Base-by-base conservation (phyloP, 768 basidiomycete species). In the Cubamyces sp. region DNA sequence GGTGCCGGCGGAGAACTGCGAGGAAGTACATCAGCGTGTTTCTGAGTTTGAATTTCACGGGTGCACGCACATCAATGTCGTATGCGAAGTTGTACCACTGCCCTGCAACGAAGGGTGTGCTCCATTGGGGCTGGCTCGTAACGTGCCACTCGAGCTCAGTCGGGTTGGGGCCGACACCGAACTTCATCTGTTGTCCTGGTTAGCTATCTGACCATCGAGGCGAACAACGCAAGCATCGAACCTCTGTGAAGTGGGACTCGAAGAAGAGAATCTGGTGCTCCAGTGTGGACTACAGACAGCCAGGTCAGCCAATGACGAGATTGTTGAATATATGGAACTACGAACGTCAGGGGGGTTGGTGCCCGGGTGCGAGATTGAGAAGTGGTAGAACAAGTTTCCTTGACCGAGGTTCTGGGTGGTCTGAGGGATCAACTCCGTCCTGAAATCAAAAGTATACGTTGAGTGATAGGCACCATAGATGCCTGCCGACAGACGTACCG, bases 51-150 rank as follows among this genome's bases (percentile, higher is more conserved):
- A 5, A 39, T 53, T 37, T n/a, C 37, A 18, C 61, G 25, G 16
- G 41, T 11, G 0, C 1, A 75, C 83, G 60, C 54, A 82, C 84
- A 67, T 87, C 75, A 67, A 86, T 86, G 63, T 87, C 85, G 66
- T 87, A 87, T 30, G 84, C 85, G 65, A 87, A 86, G 77, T 87
- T 87, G 75, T 79, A 84, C 84, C 84, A 87, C 50, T 78, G 79
- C 40, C 78, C 81, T 6, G 85, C 75, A 16, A 74, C 76, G 73
- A 83, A 82, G 1, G 81, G 75, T 1, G 80, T 79, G 51, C 78
- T 74, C 83, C 84, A 87, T 67, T 84, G 75, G 26, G 77, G 73
- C 8, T 74, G 69, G 28, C 79, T 75, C 12, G 69, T 64, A 21
- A 84, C 77, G 75, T 81, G 81, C 84, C 85, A 87, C 40, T 80